Evolutionary conservation across 1,284 basidiomycete species (phyloP).

Genomic region (Mycena citricolor): DNA sequence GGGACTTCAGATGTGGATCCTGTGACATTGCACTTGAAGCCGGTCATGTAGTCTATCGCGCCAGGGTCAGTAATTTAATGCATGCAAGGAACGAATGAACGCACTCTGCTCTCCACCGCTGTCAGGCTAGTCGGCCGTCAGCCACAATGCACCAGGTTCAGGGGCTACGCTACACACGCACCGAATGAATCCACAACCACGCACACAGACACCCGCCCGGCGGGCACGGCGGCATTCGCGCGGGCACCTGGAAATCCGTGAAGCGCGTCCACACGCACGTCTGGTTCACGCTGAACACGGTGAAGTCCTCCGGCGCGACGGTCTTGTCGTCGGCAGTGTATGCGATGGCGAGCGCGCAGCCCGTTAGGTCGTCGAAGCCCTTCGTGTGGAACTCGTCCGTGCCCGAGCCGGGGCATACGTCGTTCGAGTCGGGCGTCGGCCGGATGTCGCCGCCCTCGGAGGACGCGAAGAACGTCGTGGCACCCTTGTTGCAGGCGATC

Average conservation of each 20-base stretch:
- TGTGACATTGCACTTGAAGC: constrained; percentile 71
- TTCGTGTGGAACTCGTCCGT: constrained; percentile 52
- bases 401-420: constrained; percentile 49
- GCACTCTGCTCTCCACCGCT: constrained; percentile 38
- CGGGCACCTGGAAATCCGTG: constrained; percentile 66
- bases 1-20: constrained; percentile 51
- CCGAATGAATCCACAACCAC: constrained; percentile 73
- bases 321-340: constrained; percentile 59
- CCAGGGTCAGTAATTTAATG: background rate
- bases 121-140: constrained; percentile 24
- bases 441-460: constrained; percentile 53
- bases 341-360: constrained; percentile 69
- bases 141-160: too few relatives aligned
- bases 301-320: constrained; percentile 65
- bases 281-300: constrained; percentile 72
- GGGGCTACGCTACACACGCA: constrained; percentile 27
- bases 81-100: constrained; percentile 5
- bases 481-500: constrained; percentile 57
- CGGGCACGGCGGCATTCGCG: constrained; percentile 66
- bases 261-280: constrained; percentile 69
- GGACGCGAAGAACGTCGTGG: constrained; percentile 50
- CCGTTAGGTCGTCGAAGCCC: constrained; percentile 52
- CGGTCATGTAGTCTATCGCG: constrained; percentile 66
- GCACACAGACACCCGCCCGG: constrained; percentile 64
- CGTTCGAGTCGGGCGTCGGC: constrained; percentile 38